phyloP scores from a whole-genome alignment of 768 basidiomycete species.

The Naganishia randhawae region DNA sequence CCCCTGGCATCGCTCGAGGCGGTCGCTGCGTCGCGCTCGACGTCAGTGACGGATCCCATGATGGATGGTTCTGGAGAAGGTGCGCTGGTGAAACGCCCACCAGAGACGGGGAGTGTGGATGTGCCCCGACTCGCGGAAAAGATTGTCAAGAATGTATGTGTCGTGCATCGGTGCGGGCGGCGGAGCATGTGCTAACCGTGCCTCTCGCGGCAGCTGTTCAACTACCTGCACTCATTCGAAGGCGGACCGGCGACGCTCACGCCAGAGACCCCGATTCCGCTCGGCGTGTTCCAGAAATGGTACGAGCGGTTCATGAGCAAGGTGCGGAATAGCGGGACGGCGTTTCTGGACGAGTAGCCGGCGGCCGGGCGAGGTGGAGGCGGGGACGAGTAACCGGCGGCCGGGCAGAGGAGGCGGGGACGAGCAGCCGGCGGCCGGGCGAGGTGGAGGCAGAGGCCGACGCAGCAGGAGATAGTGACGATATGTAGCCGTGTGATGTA shows the following conservation, averaged over 20 bases:
- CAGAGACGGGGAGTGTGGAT: slow-evolving; percentile 35
- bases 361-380: too few relatives aligned
- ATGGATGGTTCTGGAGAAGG: not conserved
- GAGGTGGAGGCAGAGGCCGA: too few relatives aligned
- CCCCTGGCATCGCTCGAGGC: slow-evolving; percentile 37
- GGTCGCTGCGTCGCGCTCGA: slow-evolving; percentile 15
- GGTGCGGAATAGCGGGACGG: slow-evolving; percentile 44
- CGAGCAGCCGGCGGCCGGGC: too few relatives aligned
- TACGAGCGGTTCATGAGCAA: slow-evolving; percentile 47
- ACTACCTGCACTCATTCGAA: slow-evolving; percentile 50
- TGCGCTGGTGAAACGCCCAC: slow-evolving; percentile 33
- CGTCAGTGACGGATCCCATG: not conserved
- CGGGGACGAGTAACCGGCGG: too few relatives aligned
- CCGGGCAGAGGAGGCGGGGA: too few relatives aligned
- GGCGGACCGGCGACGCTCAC: slow-evolving; percentile 46
- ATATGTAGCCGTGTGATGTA: too few relatives aligned
- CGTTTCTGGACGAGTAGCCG: slow-evolving; percentile 35
- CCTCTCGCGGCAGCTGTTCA: slow-evolving; percentile 43
- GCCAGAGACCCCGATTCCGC: slow-evolving; percentile 50
- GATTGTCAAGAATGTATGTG: slow-evolving; percentile 49
- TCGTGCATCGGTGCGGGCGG: too few relatives aligned
- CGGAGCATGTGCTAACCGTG: not conserved
- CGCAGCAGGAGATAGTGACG: too few relatives aligned
- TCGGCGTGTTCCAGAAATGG: slow-evolving; percentile 49
- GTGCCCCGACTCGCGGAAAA: slow-evolving; percentile 47